Percentiles rank a stretch among this genome's conserved stretches.
phyloP scores from a whole-genome alignment of 148 eudicot genomes.

The Camellia lanceoleosa region DNA sequence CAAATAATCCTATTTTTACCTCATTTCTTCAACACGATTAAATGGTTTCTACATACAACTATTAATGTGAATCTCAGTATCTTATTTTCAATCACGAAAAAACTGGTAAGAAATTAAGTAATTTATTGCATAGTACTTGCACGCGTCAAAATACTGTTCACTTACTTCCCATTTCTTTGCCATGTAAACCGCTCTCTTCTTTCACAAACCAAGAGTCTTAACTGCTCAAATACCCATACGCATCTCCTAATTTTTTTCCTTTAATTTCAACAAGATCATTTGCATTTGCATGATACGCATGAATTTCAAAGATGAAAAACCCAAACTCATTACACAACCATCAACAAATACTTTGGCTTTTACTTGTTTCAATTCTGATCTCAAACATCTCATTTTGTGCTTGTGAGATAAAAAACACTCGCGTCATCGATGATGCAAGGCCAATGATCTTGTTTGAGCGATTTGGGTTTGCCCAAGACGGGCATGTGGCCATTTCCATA shows the following conservation, averaged over 20 bases:
- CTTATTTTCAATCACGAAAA: too few species aligned
- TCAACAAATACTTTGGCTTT: not conserved
- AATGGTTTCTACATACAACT: too few species aligned
- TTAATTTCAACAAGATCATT: not conserved
- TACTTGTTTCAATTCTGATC: not conserved
- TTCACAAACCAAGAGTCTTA: not conserved
- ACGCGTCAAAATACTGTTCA: not conserved
- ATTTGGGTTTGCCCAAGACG: conserved; percentile 21
- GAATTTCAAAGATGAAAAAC: not conserved
- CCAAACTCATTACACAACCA: not conserved
- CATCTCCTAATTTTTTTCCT: not conserved
- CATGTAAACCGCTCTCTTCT: not conserved
- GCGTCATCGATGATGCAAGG: conserved; percentile 21
- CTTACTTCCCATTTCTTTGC: not conserved
- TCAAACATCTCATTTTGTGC: not conserved
- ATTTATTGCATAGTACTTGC: not conserved
- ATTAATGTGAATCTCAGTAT: too few species aligned
- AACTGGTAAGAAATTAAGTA: too few species aligned
- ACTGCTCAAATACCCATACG: not conserved
- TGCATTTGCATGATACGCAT: not conserved
- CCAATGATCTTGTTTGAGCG: conserved; percentile 28
- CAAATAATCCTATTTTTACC: too few species aligned
- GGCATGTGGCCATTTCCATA: conserved; percentile 17
- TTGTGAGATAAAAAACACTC: conserved; percentile 21
- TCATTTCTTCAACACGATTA: too few species aligned